Evolutionary conservation across 768 basidiomycete genomes (phyloP).

Genomic region (Mycena floridula): DNA sequence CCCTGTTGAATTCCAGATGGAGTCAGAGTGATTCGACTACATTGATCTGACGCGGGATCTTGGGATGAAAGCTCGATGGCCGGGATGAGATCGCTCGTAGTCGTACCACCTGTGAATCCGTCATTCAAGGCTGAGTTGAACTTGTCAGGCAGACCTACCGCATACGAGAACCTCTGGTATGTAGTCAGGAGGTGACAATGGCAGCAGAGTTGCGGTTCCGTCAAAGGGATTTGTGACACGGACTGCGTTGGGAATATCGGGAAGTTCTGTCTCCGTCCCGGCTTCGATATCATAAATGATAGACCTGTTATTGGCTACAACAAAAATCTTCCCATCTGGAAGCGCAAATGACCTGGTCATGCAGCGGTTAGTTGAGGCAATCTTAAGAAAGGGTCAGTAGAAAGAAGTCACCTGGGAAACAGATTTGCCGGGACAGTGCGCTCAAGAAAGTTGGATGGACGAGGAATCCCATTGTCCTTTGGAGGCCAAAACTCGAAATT

Average conservation of each 20-base stretch:
- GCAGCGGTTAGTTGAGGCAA: not conserved
- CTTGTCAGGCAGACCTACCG: constrained; percentile 2
- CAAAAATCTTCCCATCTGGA: constrained; percentile 42
- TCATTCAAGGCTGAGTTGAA: not conserved
- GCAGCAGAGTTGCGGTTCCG: constrained; percentile 42
- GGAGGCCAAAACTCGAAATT: constrained; percentile 53
- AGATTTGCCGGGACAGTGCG: constrained; percentile 49
- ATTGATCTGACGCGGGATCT: constrained; percentile 34
- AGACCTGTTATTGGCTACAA: constrained; percentile 27
- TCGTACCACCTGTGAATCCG: constrained; percentile 15
- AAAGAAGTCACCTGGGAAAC: constrained; percentile 27
- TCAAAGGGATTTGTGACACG: constrained; percentile 46
- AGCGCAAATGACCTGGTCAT: constrained; percentile 31
- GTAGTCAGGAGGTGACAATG: constrained; percentile 22
- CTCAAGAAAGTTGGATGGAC: constrained; percentile 43
- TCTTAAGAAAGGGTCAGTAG: constrained; percentile 1
- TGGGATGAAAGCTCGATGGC: constrained; percentile 46
- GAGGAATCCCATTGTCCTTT: constrained; percentile 28
- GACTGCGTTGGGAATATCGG: constrained; percentile 34
- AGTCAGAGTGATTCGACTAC: constrained; percentile 39
- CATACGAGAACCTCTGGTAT: constrained; percentile 29
- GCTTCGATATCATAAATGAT: constrained; percentile 28
- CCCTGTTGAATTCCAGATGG: constrained; percentile 40
- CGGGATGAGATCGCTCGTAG: constrained; percentile 20
- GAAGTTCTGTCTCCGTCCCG: constrained; percentile 26